A percentile compares a stretch with the other conserved stretches of the same genome.
Evolutionary conservation across 768 basidiomycete species (phyloP).

Genomic region (Auricularia sp.): DNA sequence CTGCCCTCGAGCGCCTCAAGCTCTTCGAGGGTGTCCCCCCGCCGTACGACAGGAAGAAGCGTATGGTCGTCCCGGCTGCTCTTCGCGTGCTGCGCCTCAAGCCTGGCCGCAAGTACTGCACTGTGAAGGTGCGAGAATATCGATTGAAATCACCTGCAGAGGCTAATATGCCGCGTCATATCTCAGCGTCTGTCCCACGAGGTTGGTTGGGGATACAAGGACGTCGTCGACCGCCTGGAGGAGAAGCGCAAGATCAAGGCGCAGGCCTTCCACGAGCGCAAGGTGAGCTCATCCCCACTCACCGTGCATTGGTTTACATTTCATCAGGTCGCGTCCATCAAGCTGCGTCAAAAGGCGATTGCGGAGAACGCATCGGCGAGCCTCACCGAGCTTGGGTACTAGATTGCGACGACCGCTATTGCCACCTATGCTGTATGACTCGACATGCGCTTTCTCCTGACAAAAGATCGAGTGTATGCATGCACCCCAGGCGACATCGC

Average conservation of each 20-base stretch:
- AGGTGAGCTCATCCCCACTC: slow-evolving; percentile 45
- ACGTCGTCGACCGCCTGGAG: slow-evolving; percentile 98
- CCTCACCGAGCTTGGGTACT: slow-evolving; percentile 83
- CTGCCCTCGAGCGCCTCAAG: slow-evolving; percentile 94
- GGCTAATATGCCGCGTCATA: not conserved
- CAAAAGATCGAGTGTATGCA: not conserved
- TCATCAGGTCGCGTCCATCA: slow-evolving; percentile 72
- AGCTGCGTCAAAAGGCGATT: slow-evolving; percentile 89
- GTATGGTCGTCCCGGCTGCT: slow-evolving; percentile 97
- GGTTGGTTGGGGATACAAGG: slow-evolving; percentile 99
- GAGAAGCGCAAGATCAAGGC: slow-evolving; percentile 99
- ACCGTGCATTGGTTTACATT: not conserved
- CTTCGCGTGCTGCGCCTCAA: slow-evolving; percentile 95
- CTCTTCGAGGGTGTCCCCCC: slow-evolving; percentile 98
- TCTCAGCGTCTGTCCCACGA: slow-evolving; percentile 88
- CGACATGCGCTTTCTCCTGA: not conserved
- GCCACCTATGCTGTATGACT: slow-evolving; percentile 1
- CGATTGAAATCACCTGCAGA: not conserved
- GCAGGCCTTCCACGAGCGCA: slow-evolving; percentile 98
- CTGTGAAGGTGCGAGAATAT: slow-evolving; percentile 70
- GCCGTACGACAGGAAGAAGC: slow-evolving; percentile 98
- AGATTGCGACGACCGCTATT: slow-evolving; percentile 27
- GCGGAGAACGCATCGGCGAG: slow-evolving; percentile 62
- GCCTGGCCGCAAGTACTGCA: slow-evolving; percentile 99
- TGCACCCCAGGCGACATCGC: not conserved